A percentile compares a stretch with the other conserved stretches of the same genome.
phyloP scores from a whole-genome alignment of 768 basidiomycete species.

The Leccinum uliginosum region DNA sequence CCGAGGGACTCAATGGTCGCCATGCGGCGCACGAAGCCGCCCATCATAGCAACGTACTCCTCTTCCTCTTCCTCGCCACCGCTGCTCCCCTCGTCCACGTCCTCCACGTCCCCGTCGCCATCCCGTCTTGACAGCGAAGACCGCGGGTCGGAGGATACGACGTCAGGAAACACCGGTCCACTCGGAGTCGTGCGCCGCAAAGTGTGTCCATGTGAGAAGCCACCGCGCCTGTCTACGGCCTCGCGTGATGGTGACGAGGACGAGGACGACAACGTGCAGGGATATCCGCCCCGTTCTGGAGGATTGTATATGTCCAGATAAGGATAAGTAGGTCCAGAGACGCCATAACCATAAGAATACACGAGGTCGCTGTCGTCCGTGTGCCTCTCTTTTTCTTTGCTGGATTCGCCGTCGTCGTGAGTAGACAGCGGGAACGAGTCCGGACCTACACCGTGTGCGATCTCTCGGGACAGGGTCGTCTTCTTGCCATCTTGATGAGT shows the following conservation, averaged over 20 bases:
- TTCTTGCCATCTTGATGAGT: constrained; percentile 7
- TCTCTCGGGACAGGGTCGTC: constrained; percentile 8
- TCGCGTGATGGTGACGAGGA: background rate
- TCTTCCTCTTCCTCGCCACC: constrained; percentile 29
- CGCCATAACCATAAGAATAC: constrained; percentile 29
- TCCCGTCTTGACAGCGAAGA: constrained; percentile 7
- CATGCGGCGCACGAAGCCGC: constrained; percentile 67
- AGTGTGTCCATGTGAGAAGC: background rate
- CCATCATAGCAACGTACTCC: constrained; percentile 52
- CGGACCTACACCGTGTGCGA: background rate
- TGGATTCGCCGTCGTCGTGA: constrained; percentile 14
- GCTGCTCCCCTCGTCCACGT: constrained; percentile 4
- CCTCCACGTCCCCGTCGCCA: background rate
- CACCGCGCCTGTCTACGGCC: background rate
- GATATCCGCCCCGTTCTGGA: background rate
- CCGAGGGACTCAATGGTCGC: constrained; percentile 78
- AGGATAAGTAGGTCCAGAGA: constrained; percentile 23
- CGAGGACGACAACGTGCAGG: background rate
- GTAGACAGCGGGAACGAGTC: background rate
- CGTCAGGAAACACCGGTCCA: constrained; percentile 10
- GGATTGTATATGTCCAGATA: constrained; percentile 32
- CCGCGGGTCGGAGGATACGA: constrained; percentile 14
- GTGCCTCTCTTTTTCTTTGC: constrained; percentile 2
- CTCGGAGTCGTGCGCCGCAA: background rate
- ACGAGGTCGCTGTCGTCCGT: background rate